Percentiles rank a stretch among this genome's conserved stretches.
phyloP scores from a whole-genome alignment of 768 basidiomycete species.

The Lyophyllum semitale region DNA sequence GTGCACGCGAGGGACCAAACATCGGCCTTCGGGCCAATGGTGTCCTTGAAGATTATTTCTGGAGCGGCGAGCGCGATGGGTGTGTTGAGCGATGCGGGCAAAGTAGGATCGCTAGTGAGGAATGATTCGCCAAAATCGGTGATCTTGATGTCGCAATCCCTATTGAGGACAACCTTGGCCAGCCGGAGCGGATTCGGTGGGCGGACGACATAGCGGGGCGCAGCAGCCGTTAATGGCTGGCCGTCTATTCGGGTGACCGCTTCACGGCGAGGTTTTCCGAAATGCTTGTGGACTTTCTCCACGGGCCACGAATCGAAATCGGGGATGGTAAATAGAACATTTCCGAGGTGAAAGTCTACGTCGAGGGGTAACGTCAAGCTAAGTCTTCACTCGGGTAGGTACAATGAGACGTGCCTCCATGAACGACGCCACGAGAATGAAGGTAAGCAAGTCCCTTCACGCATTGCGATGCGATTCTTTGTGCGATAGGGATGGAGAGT shows the following conservation, averaged over 20 bases:
- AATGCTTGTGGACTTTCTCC: conserved; percentile 4
- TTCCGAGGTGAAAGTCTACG: conserved; percentile 1
- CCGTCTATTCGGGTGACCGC: neutral
- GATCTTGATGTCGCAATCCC: conserved; percentile 7
- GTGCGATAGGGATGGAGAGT: conserved; percentile 50
- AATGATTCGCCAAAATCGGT: conserved; percentile 11
- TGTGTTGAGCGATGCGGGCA: neutral
- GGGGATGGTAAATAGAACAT: neutral
- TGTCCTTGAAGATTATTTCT: conserved; percentile 3
- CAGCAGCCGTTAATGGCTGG: conserved; percentile 1
- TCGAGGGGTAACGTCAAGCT: neutral
- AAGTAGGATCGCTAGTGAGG: neutral
- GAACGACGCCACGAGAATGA: conserved; percentile 61
- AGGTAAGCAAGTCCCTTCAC: conserved; percentile 55
- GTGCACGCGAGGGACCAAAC: conserved; percentile 5
- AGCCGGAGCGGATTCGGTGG: conserved; percentile 2
- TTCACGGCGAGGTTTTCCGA: neutral
- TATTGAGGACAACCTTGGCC: conserved; percentile 1
- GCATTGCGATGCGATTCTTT: conserved; percentile 53
- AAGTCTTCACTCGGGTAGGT: conserved; percentile 17
- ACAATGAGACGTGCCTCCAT: conserved; percentile 59
- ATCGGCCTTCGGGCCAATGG: neutral
- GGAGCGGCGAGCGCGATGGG: conserved; percentile 8
- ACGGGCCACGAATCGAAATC: conserved; percentile 7
- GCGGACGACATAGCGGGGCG: neutral